These are phyloP conservation scores for Lipomyces sp. DNA, from an alignment of 805 yeast genomes.

Conservation along the genomic window DNA sequence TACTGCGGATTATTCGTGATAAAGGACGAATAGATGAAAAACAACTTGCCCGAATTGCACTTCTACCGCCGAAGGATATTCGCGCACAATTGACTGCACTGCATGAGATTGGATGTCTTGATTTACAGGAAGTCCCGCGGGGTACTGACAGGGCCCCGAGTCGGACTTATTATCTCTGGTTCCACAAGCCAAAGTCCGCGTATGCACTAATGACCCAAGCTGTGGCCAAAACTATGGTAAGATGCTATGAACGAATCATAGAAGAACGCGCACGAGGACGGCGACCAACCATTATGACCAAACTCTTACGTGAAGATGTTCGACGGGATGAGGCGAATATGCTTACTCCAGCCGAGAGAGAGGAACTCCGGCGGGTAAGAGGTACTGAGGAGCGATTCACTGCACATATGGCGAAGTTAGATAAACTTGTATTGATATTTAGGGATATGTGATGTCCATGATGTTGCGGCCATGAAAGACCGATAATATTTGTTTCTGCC, in stretches of 20 bases:
- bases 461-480: not conserved
- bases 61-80: constrained; percentile 77
- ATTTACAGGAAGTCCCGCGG: constrained; percentile 91
- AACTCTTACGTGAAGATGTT: constrained; percentile 89
- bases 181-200: constrained; percentile 63
- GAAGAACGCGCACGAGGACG: constrained; percentile 59
- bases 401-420: constrained; percentile 45
- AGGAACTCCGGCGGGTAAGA: constrained; percentile 63
- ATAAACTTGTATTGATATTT: constrained; percentile 48
- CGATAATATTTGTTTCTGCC: not conserved
- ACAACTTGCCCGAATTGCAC: constrained; percentile 65
- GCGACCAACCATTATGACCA: constrained; percentile 70
- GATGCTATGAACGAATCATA: constrained; percentile 45
- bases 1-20: constrained; percentile 75
- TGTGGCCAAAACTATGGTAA: constrained; percentile 56
- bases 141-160: constrained; percentile 90
- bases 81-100: constrained; percentile 71
- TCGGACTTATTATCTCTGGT: constrained; percentile 81
- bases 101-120: constrained; percentile 71
- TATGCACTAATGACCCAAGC: constrained; percentile 55
- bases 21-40: constrained; percentile 83
- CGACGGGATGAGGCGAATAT: constrained; percentile 77
- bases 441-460: constrained; percentile 44
- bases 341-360: constrained; percentile 73
- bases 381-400: constrained; percentile 45